Evolutionary conservation across 495 filamentous ascomycete species (phyloP), one percentile per base, ranked within the genome.

Genomic region (Haplographium delicatum): DNA sequence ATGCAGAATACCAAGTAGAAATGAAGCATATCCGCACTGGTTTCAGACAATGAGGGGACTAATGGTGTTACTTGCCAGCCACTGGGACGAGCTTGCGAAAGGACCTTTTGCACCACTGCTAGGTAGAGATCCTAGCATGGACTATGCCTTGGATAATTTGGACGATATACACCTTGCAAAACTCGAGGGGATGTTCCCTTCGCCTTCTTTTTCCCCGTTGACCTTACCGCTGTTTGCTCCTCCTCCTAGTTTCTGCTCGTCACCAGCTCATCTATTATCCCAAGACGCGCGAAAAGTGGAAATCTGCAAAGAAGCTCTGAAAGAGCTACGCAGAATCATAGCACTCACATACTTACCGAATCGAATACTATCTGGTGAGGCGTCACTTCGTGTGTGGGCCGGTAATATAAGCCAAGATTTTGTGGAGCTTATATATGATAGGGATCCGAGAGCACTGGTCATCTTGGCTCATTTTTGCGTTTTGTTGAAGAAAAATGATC

Each of bases 401-500:
- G 53, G 69, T 35, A 53, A 46, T 3, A 39, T 66, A 1, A 50
- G 56, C 1, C 49, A 61, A 7, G 60, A 56, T 18, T 68, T 60
- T 37, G 48, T 67, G 16, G 19, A 40, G 18, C 48, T 70, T 23
- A 44, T 67, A 2, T 59, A 57, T 11, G 48, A 59, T 25, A 55
- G 43, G 26, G 59, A 65, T n/a, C 67, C 68, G 19, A 55, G 67
- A 13, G 62, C 67, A 16, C 43, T 71, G 18, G 52, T 70, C 26
- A 58, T 69, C 5, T 63, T 71, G 18, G 64, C 64, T 1, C 44
- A 67, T 51, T 69, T 68, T 34, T 69, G 68, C 33, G 60, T 61
- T 15, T 52, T 71, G 6, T 48, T 67, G 33, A 67, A 62, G 30
- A 23, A 34, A 15, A 19, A 62, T 27, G 64, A 60, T 40, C 5